Evolutionary conservation across 208 protist genomes (phyloP).

Genomic region (Phytomonas francai): DNA sequence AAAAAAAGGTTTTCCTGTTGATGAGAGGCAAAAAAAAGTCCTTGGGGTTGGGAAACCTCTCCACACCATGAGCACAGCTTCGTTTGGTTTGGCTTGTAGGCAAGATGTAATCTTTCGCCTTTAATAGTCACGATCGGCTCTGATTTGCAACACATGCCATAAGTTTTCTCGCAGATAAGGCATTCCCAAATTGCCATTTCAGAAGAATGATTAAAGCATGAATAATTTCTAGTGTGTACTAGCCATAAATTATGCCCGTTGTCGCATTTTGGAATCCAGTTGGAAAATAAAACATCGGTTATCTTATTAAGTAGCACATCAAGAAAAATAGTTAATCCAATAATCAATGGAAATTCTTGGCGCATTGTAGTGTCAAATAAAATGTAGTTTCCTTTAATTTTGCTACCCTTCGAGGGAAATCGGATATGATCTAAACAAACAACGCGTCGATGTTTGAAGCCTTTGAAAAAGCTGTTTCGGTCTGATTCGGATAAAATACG

Average conservation of each 20-base stretch:
- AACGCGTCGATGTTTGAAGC: not conserved
- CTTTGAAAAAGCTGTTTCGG: conserved; percentile 5
- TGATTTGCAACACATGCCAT: conserved; percentile 59
- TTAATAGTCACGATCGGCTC: conserved; percentile 29
- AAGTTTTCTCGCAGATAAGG: conserved; percentile 60
- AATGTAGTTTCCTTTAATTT: conserved; percentile 21
- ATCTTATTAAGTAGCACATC: conserved; percentile 35
- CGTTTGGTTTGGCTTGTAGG: not conserved
- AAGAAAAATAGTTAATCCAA: conserved; percentile 32
- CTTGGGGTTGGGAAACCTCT: conserved; percentile 26
- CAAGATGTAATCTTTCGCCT: conserved; percentile 11
- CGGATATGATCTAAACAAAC: conserved; percentile 8
- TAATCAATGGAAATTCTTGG: conserved; percentile 62
- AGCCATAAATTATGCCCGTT: conserved; percentile 61
- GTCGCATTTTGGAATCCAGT: conserved; percentile 58
- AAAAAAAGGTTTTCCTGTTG: conserved; percentile 1
- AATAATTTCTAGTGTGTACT: conserved; percentile 33
- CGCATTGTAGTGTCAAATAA: conserved; percentile 21
- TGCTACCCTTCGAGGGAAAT: conserved; percentile 34
- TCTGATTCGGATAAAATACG: conserved; percentile 37
- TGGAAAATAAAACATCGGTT: conserved; percentile 40
- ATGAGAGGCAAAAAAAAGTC: conserved; percentile 15
- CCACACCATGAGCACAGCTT: conserved; percentile 23
- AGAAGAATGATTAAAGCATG: conserved; percentile 43
- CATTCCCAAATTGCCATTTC: conserved; percentile 75